A percentile compares a stretch with the other conserved stretches of the same genome.
phyloP scores from a whole-genome alignment of 441 rosid species.

The Sinapis alba region DNA sequence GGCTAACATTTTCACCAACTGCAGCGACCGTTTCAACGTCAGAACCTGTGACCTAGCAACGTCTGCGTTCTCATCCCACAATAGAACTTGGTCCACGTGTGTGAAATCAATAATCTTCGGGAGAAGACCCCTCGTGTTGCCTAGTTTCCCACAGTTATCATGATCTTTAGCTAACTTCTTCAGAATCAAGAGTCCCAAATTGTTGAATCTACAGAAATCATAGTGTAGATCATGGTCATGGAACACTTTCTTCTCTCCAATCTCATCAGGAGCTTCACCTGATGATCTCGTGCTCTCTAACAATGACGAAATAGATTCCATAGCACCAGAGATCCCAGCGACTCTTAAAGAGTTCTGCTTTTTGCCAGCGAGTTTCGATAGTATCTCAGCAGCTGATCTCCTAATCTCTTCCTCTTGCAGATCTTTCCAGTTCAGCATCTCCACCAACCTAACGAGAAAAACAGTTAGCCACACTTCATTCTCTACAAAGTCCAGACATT shows the following conservation, averaged over 20 bases:
- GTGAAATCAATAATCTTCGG: constrained; percentile 87
- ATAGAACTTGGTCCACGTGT: constrained; percentile 54
- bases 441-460: constrained; percentile 53
- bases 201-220: constrained; percentile 77
- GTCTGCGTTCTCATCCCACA: constrained; percentile 50
- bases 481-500: neutral
- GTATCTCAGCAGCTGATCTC: constrained; percentile 73
- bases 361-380: constrained; percentile 77
- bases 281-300: constrained; percentile 61
- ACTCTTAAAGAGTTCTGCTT: constrained; percentile 85
- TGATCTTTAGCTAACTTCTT: constrained; percentile 86
- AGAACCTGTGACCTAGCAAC: constrained; percentile 55
- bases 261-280: constrained; percentile 70
- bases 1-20: constrained; percentile 80
- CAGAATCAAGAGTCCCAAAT: constrained; percentile 77
- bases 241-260: constrained; percentile 63
- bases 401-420: constrained; percentile 81
- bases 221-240: constrained; percentile 50
- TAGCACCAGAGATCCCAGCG: constrained; percentile 86
- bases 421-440: constrained; percentile 96
- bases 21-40: constrained; percentile 77
- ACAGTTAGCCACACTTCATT: neutral
- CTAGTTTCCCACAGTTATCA: constrained; percentile 92
- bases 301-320: constrained; percentile 93
- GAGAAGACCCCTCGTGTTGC: constrained; percentile 86